Base-by-base conservation (phyloP, 192 early-diverging fungal species). In the Allomyces javanicus region DNA sequence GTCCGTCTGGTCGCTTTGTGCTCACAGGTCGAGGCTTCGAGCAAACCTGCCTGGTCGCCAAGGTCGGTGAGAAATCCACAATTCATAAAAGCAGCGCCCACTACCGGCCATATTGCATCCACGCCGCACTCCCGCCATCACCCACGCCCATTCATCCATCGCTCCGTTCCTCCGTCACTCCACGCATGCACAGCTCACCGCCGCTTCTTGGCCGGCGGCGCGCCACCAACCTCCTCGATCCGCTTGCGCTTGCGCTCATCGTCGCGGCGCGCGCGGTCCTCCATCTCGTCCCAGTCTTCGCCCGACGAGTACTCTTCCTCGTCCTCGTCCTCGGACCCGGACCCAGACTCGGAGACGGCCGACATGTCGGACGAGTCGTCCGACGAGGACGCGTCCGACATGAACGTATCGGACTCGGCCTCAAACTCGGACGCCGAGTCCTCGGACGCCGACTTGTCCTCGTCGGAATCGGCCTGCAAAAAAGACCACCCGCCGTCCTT, bases 401-500 rank as follows among this genome's bases (percentile, higher is more conserved):
- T 67, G 66, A 43, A 61, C 72, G n/a, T 25, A 7, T 24, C 63
- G 19, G 33, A 27, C 17, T 23, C 22, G 63, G 12, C 14, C 25
- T 63, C 63, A 63, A 25, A 63, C 17, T 63, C 63, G 23, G 27
- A 33, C 69, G 72, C 24, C 10, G 81, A 76, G 61, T 78, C 79
- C n/a, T 77, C 80, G 62, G 78, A 84, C 3, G 74, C 86, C 10
- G 79, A 83, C 4, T 78, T 80, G 72, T 83, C 74, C n/a, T 73
- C 84, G 61, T 83, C 81, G 64, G 72, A 73, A 65, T 87, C 87
- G 24, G 76, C 72, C 12, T 82, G 81, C 72, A 99, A 73, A 80
- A 97, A 96, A 63, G 75, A 76, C 96, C 96, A 99, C 24, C 92
- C 94, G 67, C 92, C 93, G 43, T 93, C 85, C 62, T 77, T 73